phyloP scores from a whole-genome alignment of 768 basidiomycete genomes.

The Lyophyllum semitale region DNA sequence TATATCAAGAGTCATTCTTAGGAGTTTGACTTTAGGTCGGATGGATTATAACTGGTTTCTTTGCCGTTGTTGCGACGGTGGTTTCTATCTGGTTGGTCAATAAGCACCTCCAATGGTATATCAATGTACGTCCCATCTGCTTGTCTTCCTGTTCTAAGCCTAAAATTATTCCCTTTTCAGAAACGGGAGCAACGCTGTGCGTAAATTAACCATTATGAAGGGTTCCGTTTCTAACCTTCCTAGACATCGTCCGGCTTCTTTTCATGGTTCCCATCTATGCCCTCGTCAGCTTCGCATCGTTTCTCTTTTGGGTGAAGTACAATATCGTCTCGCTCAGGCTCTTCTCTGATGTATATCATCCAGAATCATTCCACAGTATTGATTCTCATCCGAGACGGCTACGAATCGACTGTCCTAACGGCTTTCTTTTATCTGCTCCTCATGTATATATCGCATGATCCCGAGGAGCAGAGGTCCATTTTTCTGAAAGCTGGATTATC shows the following conservation, averaged over 20 bases:
- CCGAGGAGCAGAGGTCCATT: constrained; percentile 59
- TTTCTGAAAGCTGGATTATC: constrained; percentile 64
- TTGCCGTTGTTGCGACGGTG: constrained; percentile 55
- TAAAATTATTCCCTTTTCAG: constrained; percentile 30
- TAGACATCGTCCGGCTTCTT: constrained; percentile 73
- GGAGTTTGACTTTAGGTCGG: constrained; percentile 47
- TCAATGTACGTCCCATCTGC: constrained; percentile 43
- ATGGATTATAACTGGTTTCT: constrained; percentile 65
- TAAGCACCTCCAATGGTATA: constrained; percentile 74
- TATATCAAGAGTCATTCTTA: background rate
- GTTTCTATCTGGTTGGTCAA: constrained; percentile 75
- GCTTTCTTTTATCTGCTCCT: constrained; percentile 81
- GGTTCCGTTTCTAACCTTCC: background rate
- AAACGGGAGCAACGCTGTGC: constrained; percentile 71
- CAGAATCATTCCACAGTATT: constrained; percentile 71
- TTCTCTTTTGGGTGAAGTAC: constrained; percentile 64
- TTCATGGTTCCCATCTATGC: constrained; percentile 83
- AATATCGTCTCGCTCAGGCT: background rate
- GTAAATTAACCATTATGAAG: constrained; percentile 10
- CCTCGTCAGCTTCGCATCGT: constrained; percentile 65
- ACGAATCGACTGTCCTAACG: constrained; percentile 75
- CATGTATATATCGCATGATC: constrained; percentile 64
- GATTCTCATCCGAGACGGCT: constrained; percentile 70
- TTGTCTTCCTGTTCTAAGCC: background rate
- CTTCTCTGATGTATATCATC: constrained; percentile 1